phyloP scores from a whole-genome alignment of 805 yeast genomes.

The Kodamaea lidongshanica region DNA sequence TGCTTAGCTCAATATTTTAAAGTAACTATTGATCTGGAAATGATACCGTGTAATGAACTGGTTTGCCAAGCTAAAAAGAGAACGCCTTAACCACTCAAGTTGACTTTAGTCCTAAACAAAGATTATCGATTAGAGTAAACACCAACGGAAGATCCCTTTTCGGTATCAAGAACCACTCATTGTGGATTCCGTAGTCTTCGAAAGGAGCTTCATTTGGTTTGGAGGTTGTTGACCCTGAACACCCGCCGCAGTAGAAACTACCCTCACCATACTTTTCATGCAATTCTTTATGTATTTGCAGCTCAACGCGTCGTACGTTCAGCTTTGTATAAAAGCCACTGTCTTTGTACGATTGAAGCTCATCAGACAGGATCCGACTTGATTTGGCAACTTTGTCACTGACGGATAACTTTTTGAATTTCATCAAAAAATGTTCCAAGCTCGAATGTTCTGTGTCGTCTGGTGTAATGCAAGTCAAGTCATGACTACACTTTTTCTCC shows the following conservation, averaged over 20 bases:
- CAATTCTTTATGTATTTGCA: conserved; percentile 34
- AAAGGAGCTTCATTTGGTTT: conserved; percentile 1
- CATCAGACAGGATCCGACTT: conserved; percentile 1
- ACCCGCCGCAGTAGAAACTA: conserved; percentile 43
- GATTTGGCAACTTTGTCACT: background rate
- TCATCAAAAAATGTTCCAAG: conserved; percentile 4
- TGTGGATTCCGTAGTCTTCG: conserved; percentile 34
- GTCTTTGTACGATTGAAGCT: conserved; percentile 2
- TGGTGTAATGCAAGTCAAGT: conserved; percentile 26
- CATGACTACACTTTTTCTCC: conserved; percentile 47
- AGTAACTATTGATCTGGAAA: no score
- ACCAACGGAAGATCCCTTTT: conserved; percentile 30
- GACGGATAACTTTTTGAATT: conserved; percentile 1
- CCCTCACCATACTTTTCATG: conserved; percentile 42
- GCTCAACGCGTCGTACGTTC: conserved; percentile 33
- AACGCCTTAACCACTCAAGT: no score
- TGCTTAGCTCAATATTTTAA: no score
- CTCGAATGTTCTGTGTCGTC: conserved; percentile 23
- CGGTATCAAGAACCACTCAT: conserved; percentile 55
- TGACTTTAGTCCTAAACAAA: no score
- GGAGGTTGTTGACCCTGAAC: conserved; percentile 15
- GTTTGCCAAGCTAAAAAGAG: no score
- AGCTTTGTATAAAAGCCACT: conserved; percentile 31
- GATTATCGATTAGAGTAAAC: conserved; percentile 26
- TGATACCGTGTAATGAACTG: no score